Evolutionary conservation across 768 basidiomycete genomes (phyloP).

Genomic region (Tylopilus cervinicoccineus): DNA sequence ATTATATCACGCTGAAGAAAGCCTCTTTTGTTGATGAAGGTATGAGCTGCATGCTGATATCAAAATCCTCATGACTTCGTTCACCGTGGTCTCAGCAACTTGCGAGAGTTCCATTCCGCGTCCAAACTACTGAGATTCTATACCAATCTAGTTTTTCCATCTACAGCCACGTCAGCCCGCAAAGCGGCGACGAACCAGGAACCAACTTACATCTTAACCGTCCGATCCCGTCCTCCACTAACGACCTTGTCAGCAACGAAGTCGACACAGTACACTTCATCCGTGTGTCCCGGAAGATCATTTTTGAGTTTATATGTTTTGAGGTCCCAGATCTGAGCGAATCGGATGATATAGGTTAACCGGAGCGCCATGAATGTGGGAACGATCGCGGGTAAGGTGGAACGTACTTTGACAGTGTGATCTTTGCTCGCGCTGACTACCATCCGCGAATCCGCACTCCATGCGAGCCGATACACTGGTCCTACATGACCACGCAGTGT

Average conservation of each 20-base stretch:
- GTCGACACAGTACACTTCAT: conserved; percentile 98
- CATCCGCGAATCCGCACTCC: conserved; percentile 92
- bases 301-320: conserved; percentile 93
- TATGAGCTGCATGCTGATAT: neutral
- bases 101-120: neutral
- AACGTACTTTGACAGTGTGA: conserved; percentile 84
- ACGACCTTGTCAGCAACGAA: conserved; percentile 99
- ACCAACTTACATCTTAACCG: conserved; percentile 81
- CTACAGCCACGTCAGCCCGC: conserved; percentile 10
- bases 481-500: conserved; percentile 91
- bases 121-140: neutral
- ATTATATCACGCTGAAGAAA: neutral
- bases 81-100: neutral
- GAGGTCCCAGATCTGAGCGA: conserved; percentile 82
- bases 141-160: conserved; percentile 28
- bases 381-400: neutral
- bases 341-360: neutral
- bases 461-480: conserved; percentile 90
- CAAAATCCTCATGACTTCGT: neutral
- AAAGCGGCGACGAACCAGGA: neutral
- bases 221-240: conserved; percentile 90
- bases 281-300: conserved; percentile 93
- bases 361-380: too few species aligned
- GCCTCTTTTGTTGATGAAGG: neutral
- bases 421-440: conserved; percentile 95